phyloP scores from a whole-genome alignment of 2,329 filamentous ascomycete species.

The Apiospora arundinis region DNA sequence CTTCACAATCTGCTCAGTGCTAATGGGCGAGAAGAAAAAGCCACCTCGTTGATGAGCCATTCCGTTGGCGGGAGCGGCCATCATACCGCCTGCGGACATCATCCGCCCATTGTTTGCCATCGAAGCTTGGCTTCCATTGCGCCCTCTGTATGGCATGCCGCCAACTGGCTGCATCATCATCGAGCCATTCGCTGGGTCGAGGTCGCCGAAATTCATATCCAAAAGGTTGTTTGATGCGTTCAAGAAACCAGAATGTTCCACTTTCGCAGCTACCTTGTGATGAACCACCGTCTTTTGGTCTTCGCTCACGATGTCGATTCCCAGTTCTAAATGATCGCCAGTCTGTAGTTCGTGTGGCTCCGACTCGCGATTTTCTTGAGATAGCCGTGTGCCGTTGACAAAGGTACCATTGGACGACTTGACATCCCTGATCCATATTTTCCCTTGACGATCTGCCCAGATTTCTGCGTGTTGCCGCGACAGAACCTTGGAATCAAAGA shows the following conservation, averaged over 20 bases:
- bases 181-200: conserved; percentile 79
- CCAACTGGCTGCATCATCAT: conserved; percentile 74
- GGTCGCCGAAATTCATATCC: conserved; percentile 90
- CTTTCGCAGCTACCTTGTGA: conserved; percentile 96
- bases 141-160: conserved; percentile 72
- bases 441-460: conserved; percentile 82
- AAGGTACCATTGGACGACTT: conserved; percentile 99
- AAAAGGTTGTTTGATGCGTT: conserved; percentile 76
- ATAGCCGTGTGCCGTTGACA: conserved; percentile 89
- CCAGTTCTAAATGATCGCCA: conserved; percentile 89
- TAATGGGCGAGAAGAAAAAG: conserved; percentile 87
- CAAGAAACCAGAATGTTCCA: conserved; percentile 91
- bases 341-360: conserved; percentile 93
- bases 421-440: conserved; percentile 95
- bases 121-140: conserved; percentile 71
- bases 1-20: conserved; percentile 94
- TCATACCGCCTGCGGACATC: conserved; percentile 57
- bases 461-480: conserved; percentile 96
- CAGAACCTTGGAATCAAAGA: conserved; percentile 97
- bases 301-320: conserved; percentile 98
- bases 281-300: conserved; percentile 98
- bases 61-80: conserved; percentile 58
- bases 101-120: conserved; percentile 67
- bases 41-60: conserved; percentile 75
- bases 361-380: conserved; percentile 93